A percentile compares a stretch with the other conserved stretches of the same genome.
phyloP scores from a whole-genome alignment of 495 filamentous ascomycete species.

The Hypoxylon subgilvum region DNA sequence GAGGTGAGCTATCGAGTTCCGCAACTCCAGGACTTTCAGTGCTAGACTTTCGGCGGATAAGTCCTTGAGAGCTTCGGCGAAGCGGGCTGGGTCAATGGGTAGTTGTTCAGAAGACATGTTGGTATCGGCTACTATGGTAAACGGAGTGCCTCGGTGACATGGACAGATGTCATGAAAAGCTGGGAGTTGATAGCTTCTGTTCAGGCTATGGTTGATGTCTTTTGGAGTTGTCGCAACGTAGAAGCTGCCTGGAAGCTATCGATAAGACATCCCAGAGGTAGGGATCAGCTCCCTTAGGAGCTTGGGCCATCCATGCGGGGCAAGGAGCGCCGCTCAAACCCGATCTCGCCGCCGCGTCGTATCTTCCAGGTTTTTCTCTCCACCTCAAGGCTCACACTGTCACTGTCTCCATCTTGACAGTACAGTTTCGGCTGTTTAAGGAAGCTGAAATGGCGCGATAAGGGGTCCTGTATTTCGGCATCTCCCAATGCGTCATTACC shows the following conservation, averaged over 20 bases:
- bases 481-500: slow-evolving; percentile 19
- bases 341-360: not conserved
- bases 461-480: slow-evolving; percentile 39
- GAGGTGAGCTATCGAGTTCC: slow-evolving; percentile 82
- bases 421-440: slow-evolving; percentile 27
- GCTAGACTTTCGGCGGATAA: slow-evolving; percentile 75
- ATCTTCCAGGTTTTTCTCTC: slow-evolving; percentile 9
- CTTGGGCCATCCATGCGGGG: slow-evolving; percentile 15
- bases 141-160: not conserved
- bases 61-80: slow-evolving; percentile 74
- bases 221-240: slow-evolving; percentile 32
- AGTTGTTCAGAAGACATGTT: slow-evolving; percentile 54
- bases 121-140: too few species aligned
- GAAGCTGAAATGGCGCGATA: slow-evolving; percentile 35
- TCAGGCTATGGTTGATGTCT: not conserved
- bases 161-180: not conserved
- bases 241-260: slow-evolving; percentile 30
- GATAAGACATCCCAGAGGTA: slow-evolving; percentile 23
- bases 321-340: not conserved
- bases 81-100: slow-evolving; percentile 67
- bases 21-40: slow-evolving; percentile 80
- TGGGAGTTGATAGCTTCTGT: not conserved
- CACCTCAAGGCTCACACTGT: not conserved
- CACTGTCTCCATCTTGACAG: not conserved
- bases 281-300: too few species aligned